Evolutionary conservation across 306 rosid species (phyloP), one percentile per base, ranked within the genome.

Genomic region (Astragalus membranaceus): DNA sequence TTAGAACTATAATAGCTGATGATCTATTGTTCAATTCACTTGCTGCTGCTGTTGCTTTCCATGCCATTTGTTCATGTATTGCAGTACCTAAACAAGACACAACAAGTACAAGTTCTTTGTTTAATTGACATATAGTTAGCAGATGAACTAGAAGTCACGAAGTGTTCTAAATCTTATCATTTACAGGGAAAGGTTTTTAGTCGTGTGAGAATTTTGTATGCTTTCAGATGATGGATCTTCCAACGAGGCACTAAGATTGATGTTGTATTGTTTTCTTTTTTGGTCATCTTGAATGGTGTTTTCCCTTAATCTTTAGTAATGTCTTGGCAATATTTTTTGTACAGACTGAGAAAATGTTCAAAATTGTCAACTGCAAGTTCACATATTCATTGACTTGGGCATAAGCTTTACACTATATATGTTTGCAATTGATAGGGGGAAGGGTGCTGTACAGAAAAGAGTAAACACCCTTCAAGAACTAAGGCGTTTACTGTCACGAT

Each of bases 371-470:
- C 14, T 53, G 20, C 9, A 52, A 75, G n/a, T 64, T 65, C 52
- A 43, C 50, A 43, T 64, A 42, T 64, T 46, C n/a, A 11, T 70
- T 30, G 32, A 10, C 77, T 35, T 55, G 62, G 49, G 48, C 54
- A 56, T 36, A 61, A 11, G 54, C 3, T 1, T 79, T 43, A 64
- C 46, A 20, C 37, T 56, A 32, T 8, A 2, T 68, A 36, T 16
- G 14, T 80, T 74, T 82, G 67, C 57, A 65, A 74, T 75, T 82
- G 55, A 73, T 50, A 94, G 98, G 90, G 98, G 96, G 17, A 94
- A 94, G 81, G 95, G 98, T 72, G 91, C 89, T 35, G 47, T 82
- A 79, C 90, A 88, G 81, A 90, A 86, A 85, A 87, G 85, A 81
- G 91, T 91, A 70, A 75, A 68, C 32, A 85, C 96, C 50, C 95